Conservation (phyloP, 371 early-diverging fungal species). For the Circinella minor region DNA sequence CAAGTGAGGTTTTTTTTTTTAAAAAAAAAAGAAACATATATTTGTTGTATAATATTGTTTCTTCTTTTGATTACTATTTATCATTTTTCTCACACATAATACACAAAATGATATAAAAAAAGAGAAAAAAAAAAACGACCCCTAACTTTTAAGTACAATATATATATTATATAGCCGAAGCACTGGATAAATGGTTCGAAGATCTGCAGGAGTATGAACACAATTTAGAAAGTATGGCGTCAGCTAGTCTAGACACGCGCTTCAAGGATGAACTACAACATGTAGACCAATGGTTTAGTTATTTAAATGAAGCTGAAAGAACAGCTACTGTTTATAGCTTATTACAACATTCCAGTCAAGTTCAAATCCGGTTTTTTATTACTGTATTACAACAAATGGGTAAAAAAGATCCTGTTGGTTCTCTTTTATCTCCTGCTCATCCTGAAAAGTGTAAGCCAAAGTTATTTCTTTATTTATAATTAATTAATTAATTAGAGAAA, state of each 20-base stretch:
- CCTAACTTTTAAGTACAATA: neutral
- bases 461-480: constrained; percentile 9
- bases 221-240: constrained; percentile 94
- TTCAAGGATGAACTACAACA: constrained; percentile 78
- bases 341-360: constrained; percentile 85
- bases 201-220: constrained; percentile 89
- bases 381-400: constrained; percentile 91
- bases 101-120: neutral
- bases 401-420: constrained; percentile 67
- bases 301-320: constrained; percentile 88
- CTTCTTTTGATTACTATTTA: neutral
- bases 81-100: neutral
- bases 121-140: neutral
- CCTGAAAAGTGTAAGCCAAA: constrained; percentile 47
- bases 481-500: too few relatives aligned
- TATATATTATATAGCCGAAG: constrained; percentile 55
- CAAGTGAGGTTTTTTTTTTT: too few relatives aligned
- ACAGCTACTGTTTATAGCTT: constrained; percentile 91
- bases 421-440: constrained; percentile 56
- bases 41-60: neutral
- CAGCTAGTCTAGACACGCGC: constrained; percentile 76
- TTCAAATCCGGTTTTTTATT: constrained; percentile 92
- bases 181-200: constrained; percentile 90
- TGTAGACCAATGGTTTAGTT: constrained; percentile 94
- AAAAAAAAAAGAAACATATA: too few relatives aligned